Evolutionary conservation across 768 basidiomycete genomes (phyloP).

Genomic region (Grammothele lineata): DNA sequence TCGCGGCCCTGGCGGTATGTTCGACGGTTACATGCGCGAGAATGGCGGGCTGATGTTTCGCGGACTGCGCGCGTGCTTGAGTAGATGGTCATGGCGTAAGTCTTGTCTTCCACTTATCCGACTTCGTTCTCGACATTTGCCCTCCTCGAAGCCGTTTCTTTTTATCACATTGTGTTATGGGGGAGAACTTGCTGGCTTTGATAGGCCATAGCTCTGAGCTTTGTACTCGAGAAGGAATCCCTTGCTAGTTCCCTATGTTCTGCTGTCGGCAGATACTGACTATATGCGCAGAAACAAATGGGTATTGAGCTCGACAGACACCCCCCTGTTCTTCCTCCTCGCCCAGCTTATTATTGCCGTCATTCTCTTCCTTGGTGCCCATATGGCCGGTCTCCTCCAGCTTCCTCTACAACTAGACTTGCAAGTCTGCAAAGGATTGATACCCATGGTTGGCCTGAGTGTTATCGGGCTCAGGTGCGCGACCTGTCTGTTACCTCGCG

Average conservation of each 20-base stretch:
- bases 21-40: neutral
- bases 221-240: too few species aligned
- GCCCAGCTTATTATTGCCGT: constrained; percentile 79
- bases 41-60: neutral
- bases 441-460: constrained; percentile 72
- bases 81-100: constrained; percentile 90
- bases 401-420: constrained; percentile 61
- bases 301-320: constrained; percentile 72
- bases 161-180: too few species aligned
- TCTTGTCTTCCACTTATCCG: constrained; percentile 15
- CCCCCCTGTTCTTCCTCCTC: constrained; percentile 86
- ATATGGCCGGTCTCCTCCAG: constrained; percentile 60
- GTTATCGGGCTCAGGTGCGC: constrained; percentile 77
- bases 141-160: too few species aligned
- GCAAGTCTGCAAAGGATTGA: constrained; percentile 65
- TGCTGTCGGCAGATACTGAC: too few species aligned
- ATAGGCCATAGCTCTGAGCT: too few species aligned
- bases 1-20: constrained; percentile 84
- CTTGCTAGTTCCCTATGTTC: too few species aligned
- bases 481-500: neutral
- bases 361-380: constrained; percentile 62
- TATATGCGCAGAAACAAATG: constrained; percentile 73
- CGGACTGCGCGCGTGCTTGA: neutral
- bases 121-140: neutral
- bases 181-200: too few species aligned